Evolutionary conservation across 176 grass and related monocot genomes (phyloP).

Genomic region (Aegilops bicornis): DNA sequence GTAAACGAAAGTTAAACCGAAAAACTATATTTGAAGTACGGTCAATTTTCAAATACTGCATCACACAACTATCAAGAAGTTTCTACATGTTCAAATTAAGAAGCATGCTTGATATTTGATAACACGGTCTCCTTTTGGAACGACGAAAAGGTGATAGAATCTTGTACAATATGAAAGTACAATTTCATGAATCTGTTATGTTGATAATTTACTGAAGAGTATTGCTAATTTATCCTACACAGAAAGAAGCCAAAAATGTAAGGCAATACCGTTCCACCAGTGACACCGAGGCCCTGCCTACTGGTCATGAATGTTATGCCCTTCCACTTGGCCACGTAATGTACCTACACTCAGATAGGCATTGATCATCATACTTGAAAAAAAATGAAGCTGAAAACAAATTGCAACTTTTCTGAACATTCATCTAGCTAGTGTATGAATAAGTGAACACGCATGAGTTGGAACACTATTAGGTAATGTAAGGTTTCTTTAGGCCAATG

Average conservation of each 20-base stretch:
- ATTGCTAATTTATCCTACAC: background rate
- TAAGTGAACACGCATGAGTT: background rate
- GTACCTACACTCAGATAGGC: constrained; percentile 62
- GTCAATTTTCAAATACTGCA: background rate
- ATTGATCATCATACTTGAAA: constrained; percentile 18
- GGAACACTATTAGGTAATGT: background rate
- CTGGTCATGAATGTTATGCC: constrained; percentile 99
- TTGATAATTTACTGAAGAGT: background rate
- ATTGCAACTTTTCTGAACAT: background rate
- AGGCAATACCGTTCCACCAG: constrained; percentile 80
- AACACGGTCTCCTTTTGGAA: background rate
- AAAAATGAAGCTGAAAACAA: background rate
- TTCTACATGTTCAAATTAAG: background rate
- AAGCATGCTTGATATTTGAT: background rate
- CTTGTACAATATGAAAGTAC: background rate
- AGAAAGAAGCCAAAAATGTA: constrained; percentile 21
- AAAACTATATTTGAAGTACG: background rate
- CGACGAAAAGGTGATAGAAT: background rate
- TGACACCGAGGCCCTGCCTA: constrained; percentile 88
- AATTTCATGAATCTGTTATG: background rate
- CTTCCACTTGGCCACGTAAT: constrained; percentile 98
- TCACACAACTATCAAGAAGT: background rate
- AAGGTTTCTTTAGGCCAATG: background rate
- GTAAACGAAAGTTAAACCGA: background rate
- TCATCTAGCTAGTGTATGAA: background rate